Base-by-base conservation (phyloP, 2,329 filamentous ascomycete species). In the Intubia oerlemansii region DNA sequence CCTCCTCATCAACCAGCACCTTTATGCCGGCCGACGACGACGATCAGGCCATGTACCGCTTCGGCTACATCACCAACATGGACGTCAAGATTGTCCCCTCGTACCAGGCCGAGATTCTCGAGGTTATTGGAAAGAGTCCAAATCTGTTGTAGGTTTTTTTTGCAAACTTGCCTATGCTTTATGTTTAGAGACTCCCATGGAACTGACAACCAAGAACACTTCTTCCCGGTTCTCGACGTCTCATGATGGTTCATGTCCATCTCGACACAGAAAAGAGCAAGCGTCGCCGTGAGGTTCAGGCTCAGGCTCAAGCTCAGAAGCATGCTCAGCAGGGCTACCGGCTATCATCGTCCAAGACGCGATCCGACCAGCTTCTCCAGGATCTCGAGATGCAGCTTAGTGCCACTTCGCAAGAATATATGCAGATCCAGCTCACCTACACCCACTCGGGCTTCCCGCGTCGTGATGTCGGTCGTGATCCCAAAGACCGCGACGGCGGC, bases 331-430 rank as follows among this genome's bases (percentile, higher is more conserved):
- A 29, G 18, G 39, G 24, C 10, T 32, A 26, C 13, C 27, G 17
- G 14, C 20, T 32, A 3, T 27, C 28, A 7, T 28, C 27, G 2
- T 31, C 30, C 8, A 32, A 47, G 18, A 49, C 54, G 26, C 54
- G 49, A 22, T 58, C 66, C 0, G 62, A 70, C 10, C 53, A 62
- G 23, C 47, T 72, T 18, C 65, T 74, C 11, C 54, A 62, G 15
- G 62, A 70, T 32, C 49, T 73, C 9, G 63, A 72, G 39, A 47
- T 51, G 17, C 56, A 68, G 31, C 54, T 73, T 3, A 63, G 65
- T 17, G 50, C 53, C 29, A 49, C 49, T 4, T 44, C 44, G 13
- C 52, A 51, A 11, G 51, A 57, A 19, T 71, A 65, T 36, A 44
- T 71, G 28, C 53, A 53, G 4, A 49, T 71, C 11, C 49, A 50